phyloP scores from a whole-genome alignment of 257 asterid genomes.

The Penstemon davidsonii region DNA sequence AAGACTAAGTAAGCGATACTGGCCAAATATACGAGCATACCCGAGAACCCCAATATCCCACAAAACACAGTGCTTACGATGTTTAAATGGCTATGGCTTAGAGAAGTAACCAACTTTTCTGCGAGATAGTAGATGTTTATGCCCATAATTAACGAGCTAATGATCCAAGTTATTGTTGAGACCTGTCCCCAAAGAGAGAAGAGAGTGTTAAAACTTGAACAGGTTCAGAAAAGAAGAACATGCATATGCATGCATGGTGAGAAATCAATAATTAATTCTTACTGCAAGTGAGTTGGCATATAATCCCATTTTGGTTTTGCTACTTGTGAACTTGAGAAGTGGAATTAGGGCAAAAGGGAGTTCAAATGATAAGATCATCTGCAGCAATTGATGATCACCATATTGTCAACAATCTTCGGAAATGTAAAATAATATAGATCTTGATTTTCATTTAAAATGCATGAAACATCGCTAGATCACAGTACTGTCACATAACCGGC shows the following conservation, averaged over 20 bases:
- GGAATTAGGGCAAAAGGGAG: slow-evolving; percentile 96
- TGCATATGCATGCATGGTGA: too few relatives aligned
- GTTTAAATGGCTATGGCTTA: slow-evolving; percentile 49
- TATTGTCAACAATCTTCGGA: too few relatives aligned
- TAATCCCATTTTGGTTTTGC: slow-evolving; percentile 89
- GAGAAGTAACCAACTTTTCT: slow-evolving; percentile 55
- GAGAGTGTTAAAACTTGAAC: neutral
- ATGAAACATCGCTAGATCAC: too few relatives aligned
- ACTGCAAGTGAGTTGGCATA: slow-evolving; percentile 65
- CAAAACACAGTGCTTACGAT: slow-evolving; percentile 47
- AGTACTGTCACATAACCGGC: too few relatives aligned
- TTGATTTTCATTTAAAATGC: too few relatives aligned
- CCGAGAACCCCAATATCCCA: slow-evolving; percentile 64
- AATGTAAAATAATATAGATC: too few relatives aligned
- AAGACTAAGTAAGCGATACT: slow-evolving; percentile 64
- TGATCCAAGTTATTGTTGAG: slow-evolving; percentile 76
- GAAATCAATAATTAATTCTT: slow-evolving; percentile 27
- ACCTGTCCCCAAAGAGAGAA: slow-evolving; percentile 41
- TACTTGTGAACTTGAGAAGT: slow-evolving; percentile 93
- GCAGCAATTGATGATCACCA: slow-evolving; percentile 15
- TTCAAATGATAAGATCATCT: slow-evolving; percentile 96
- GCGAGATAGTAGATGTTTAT: slow-evolving; percentile 78
- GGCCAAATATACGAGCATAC: slow-evolving; percentile 64
- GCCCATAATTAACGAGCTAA: slow-evolving; percentile 77
- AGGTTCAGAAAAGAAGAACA: neutral